Evolutionary conservation across 2,329 filamentous ascomycete species (phyloP), one percentile per base, ranked within the genome.

Genomic region (Triangularia setosa): DNA sequence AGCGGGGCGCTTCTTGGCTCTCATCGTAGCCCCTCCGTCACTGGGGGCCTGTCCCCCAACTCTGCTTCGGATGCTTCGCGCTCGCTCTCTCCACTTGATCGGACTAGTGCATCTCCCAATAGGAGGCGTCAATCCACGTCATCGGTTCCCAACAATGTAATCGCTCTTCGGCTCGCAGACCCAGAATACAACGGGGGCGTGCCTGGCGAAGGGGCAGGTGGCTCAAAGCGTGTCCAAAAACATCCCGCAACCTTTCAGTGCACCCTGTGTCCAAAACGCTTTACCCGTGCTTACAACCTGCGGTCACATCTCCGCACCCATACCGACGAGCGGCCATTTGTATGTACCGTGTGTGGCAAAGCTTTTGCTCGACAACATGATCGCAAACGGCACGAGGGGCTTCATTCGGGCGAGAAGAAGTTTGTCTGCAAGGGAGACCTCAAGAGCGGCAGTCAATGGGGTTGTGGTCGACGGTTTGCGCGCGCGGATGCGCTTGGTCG

Each of bases 241-340:
- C 95, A 99, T 71, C 95, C 95, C 0, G 95, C 95, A 6, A 99
- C 93, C 0, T 99, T 98, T 78, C 93, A 98, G 74, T 99, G 95
- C 76, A 91, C 80, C 9, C 81, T 98, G 8, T 99, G 95, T 72
- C 93, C 95, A 0, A 99, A 99, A 77, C 88, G 92, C 16, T 99
- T 99, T 74, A 99, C 95, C 0, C 87, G 95, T 64, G 95, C 95
- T 0, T 99, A 99, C 79, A 99, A 99, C 73, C 80, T 99, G 62
- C 91, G 95, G 14, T 98, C 94, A 53, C 95, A 99, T 79, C 79
- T 98, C 65, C 90, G 95, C 56, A 99, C 95, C 0, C 95, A 99
- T 74, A 99, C 95, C 0, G 95, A 99, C 73, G 95, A 99, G 80
- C 87, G 95, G 57, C 95, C 95, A 0, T 99, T 98, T 73, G 94